Evolutionary conservation across 2,329 filamentous ascomycete genomes (phyloP).

Genomic region (Endoconidiophora polonica): DNA sequence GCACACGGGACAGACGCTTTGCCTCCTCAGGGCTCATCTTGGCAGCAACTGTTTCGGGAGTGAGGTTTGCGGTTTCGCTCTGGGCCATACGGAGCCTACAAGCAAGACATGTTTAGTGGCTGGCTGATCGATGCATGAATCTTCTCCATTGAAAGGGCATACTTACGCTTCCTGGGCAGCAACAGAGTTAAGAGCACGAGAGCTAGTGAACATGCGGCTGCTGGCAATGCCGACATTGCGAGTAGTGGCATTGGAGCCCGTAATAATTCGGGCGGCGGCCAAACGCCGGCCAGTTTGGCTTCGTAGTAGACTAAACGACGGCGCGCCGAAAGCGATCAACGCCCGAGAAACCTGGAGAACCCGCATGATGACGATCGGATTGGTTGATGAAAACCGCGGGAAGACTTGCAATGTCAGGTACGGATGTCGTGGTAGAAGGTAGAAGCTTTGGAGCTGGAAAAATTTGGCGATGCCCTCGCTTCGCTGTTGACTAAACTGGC

Average conservation of each 20-base stretch:
- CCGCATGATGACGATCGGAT: slow-evolving; percentile 9
- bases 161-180: slow-evolving; percentile 28
- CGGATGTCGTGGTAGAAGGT: neutral
- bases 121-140: neutral
- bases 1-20: slow-evolving; percentile 59
- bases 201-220: slow-evolving; percentile 10
- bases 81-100: slow-evolving; percentile 30
- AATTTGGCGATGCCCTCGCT: neutral
- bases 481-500: too few relatives aligned
- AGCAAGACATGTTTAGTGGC: neutral
- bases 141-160: neutral
- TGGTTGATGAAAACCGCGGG: slow-evolving; percentile 1
- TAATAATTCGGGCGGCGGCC: slow-evolving; percentile 4
- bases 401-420: neutral
- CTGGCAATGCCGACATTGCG: neutral
- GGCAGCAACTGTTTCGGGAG: slow-evolving; percentile 48
- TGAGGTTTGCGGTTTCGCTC: slow-evolving; percentile 34
- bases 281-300: slow-evolving; percentile 7
- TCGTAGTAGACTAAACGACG: slow-evolving; percentile 5
- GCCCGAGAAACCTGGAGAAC: slow-evolving; percentile 11
- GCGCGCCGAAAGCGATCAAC: slow-evolving; percentile 1
- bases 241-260: neutral
- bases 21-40: slow-evolving; percentile 70
- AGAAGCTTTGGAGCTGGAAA: neutral
- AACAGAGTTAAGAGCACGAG: slow-evolving; percentile 14